A percentile compares a stretch with the other conserved stretches of the same genome.
Evolutionary conservation across 352 stramenopile genomes (phyloP).

Genomic region (Globisporangium solare): DNA sequence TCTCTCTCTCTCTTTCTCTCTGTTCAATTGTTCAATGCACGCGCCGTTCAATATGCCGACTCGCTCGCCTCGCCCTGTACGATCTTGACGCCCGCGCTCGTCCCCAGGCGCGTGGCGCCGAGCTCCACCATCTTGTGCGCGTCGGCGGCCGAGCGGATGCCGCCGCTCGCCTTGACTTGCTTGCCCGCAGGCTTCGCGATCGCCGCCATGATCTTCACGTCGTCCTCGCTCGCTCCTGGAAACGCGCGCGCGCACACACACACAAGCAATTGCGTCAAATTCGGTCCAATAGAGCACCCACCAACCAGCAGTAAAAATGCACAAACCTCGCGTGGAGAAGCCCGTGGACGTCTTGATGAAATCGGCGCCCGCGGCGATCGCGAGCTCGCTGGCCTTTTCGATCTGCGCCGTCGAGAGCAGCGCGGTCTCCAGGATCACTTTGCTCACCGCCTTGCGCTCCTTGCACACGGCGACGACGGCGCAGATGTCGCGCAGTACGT

Average conservation of each 20-base stretch:
- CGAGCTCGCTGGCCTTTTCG: slow-evolving; percentile 57
- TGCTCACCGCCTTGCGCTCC: slow-evolving; percentile 44
- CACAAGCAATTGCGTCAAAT: no score
- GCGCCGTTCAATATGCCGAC: slow-evolving; percentile 17
- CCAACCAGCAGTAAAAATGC: no score
- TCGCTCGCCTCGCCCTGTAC: slow-evolving; percentile 32
- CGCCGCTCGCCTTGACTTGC: slow-evolving; percentile 80
- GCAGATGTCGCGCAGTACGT: slow-evolving; percentile 70
- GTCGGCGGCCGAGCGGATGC: slow-evolving; percentile 64
- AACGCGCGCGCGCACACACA: no score
- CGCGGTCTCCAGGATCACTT: slow-evolving; percentile 85
- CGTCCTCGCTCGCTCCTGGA: slow-evolving; percentile 64
- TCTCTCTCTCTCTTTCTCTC: no score
- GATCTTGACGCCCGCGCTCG: slow-evolving; percentile 66
- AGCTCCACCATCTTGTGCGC: slow-evolving; percentile 66
- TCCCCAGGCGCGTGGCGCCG: slow-evolving; percentile 66
- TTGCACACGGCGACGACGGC: slow-evolving; percentile 70
- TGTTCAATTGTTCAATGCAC: no score
- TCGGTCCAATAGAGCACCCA: neutral
- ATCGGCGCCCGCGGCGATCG: slow-evolving; percentile 62
- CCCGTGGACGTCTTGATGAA: slow-evolving; percentile 89
- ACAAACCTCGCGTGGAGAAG: slow-evolving; percentile 70
- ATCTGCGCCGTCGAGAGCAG: slow-evolving; percentile 71
- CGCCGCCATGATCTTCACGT: slow-evolving; percentile 67
- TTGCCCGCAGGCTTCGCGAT: slow-evolving; percentile 56